Evolutionary conservation across 2,329 filamentous ascomycete genomes (phyloP).

Genomic region (Kalaharituber pfeilii): DNA sequence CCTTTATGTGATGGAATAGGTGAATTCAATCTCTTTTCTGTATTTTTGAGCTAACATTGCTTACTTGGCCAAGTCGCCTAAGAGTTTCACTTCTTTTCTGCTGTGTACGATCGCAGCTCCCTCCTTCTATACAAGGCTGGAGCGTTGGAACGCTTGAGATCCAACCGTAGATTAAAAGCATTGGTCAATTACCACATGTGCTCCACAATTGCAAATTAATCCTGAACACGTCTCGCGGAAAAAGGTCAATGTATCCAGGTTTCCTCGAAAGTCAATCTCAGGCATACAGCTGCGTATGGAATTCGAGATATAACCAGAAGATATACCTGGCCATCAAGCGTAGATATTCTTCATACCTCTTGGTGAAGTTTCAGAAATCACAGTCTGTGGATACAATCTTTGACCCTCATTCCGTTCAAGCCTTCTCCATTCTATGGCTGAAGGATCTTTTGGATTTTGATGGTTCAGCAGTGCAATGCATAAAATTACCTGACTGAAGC

Average conservation of each 20-base stretch:
- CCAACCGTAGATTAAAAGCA: not conserved
- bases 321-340: not conserved
- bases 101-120: conserved; percentile 68
- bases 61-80: conserved; percentile 44
- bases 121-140: conserved; percentile 77
- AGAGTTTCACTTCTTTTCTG: conserved; percentile 81
- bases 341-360: not conserved
- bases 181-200: not conserved
- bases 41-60: not conserved
- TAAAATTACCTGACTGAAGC: not conserved
- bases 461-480: too few relatives aligned
- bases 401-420: not conserved
- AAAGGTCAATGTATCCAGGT: not conserved
- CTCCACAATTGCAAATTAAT: not conserved
- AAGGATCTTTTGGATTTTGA: not conserved
- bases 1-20: conserved; percentile 89
- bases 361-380: not conserved
- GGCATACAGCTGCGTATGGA: not conserved
- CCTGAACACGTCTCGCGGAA: not conserved
- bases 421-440: not conserved
- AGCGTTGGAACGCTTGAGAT: conserved; percentile 46
- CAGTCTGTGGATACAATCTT: not conserved
- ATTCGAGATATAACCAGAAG: not conserved
- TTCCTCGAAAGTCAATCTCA: not conserved
- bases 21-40: not conserved